Evolutionary conservation across 139 green algal species (phyloP), one percentile per base, ranked within the genome.

Genomic region (Edaphochlamys debaryana): DNA sequence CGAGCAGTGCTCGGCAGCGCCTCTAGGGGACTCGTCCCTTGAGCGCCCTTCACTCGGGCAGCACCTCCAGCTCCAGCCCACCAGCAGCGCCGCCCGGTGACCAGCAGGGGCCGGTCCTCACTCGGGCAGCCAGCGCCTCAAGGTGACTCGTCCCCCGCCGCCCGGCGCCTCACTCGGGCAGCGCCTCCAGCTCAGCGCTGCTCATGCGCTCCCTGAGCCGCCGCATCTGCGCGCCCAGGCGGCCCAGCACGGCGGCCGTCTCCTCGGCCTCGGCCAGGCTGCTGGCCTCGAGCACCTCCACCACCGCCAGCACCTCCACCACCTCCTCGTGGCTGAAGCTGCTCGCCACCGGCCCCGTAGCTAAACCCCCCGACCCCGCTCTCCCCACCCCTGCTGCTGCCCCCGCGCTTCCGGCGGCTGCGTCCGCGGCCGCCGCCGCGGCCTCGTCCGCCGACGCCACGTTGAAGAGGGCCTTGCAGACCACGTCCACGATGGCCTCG

Each of bases 401-500:
- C 17, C 56, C 23, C 25, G 25, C 9, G 19, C 56, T 22, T 2
- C 50, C 50, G 20, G 50, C 50, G 6, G 20, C 56, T 3, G 56
- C 56, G 17, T 27, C 56, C 25, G 19, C 56, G 3, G 69, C n/a
- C 4, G 30, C 30, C 45, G 13, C 34, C 2, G 45, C 45, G 37
- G 20, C 77, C 3, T 86, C 83, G 22, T 91, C 87, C 1, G 66
- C 83, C 15, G 60, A 72, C 1, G 66, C 82, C 32, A 91, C n/a
- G 63, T 91, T 91, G 79, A 87, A 91, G 23, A 91, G 66, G 36
- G 87, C 87, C 83, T 91, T 91, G 83, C 85, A 87, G 56, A 91
- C 79, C 48, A 88, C 87, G 4, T 71, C 70, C 62, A 91, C 67
- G 29, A 87, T 87, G 58, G 36, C 72, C 58, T 88, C 78, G 66